Evolutionary conservation across 257 asterid genomes (phyloP).

Genomic region (Fraxinus americana): DNA sequence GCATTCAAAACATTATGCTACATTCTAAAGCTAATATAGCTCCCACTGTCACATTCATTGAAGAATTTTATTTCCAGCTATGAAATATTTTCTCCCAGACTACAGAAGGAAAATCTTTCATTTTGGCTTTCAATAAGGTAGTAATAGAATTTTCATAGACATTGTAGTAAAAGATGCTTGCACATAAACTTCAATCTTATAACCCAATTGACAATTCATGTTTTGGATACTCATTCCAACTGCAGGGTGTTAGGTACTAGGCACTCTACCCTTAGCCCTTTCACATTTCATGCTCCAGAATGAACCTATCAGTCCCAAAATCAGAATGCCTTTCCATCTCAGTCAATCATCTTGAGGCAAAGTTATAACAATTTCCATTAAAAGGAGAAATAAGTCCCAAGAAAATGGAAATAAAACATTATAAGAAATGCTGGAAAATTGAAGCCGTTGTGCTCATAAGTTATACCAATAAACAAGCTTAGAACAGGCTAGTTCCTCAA

Average conservation of each 20-base stretch:
- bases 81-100: background rate
- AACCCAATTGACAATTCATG: background rate
- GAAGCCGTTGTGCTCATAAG: background rate
- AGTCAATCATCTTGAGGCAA: background rate
- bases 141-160: background rate
- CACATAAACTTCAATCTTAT: conserved; percentile 7
- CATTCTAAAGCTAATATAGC: background rate
- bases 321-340: conserved; percentile 1
- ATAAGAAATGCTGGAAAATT: background rate
- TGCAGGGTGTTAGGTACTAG: conserved; percentile 7
- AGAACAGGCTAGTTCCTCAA: background rate
- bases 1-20: background rate
- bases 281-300: conserved; percentile 7
- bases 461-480: background rate
- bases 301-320: background rate
- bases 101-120: background rate
- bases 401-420: background rate
- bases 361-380: background rate
- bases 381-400: background rate
- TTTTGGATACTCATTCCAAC: conserved; percentile 11
- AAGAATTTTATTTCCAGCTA: background rate
- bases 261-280: background rate
- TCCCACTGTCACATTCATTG: background rate
- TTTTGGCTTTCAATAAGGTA: background rate
- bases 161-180: background rate